Conservation (phyloP, 2,329 filamentous ascomycete species). For the Lachnellula cervina region DNA sequence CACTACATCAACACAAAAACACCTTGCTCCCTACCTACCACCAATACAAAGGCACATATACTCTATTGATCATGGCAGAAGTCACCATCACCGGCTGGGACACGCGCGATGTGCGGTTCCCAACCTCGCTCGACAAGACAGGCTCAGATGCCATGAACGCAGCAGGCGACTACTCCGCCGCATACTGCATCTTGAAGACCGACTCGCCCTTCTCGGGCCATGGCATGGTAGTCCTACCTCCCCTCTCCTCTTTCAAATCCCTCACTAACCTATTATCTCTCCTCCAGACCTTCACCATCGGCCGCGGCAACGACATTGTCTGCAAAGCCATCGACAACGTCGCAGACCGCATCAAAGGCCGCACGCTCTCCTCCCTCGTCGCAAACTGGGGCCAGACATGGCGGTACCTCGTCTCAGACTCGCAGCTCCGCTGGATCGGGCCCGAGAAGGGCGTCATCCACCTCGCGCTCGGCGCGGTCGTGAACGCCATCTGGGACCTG, state of each 20-base stretch:
- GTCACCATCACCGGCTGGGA: conserved; percentile 69
- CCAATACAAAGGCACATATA: neutral
- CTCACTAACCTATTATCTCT: conserved; percentile 5
- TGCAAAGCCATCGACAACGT: conserved; percentile 78
- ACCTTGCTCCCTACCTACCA: neutral
- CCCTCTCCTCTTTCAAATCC: neutral
- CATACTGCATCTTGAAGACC: conserved; percentile 89
- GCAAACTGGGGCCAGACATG: conserved; percentile 82
- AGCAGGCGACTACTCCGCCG: conserved; percentile 84
- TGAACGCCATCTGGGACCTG: conserved; percentile 93
- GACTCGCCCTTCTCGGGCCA: conserved; percentile 68
- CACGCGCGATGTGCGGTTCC: conserved; percentile 72
- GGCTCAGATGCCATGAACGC: conserved; percentile 96
- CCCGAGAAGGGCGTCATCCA: conserved; percentile 94
- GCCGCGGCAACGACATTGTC: conserved; percentile 88
- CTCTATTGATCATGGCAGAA: conserved; percentile 38
- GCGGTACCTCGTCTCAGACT: conserved; percentile 87
- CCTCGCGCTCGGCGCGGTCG: conserved; percentile 80
- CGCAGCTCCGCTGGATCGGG: conserved; percentile 87
- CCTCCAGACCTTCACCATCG: conserved; percentile 70
- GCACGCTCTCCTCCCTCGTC: conserved; percentile 71
- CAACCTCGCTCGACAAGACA: conserved; percentile 94
- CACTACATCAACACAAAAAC: neutral
- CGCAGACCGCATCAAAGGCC: conserved; percentile 68
- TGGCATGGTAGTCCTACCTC: conserved; percentile 58